A percentile compares a stretch with the other conserved stretches of the same genome.
Conservation (phyloP, 768 basidiomycete genomes). For the Rhodocollybia butyracea region DNA sequence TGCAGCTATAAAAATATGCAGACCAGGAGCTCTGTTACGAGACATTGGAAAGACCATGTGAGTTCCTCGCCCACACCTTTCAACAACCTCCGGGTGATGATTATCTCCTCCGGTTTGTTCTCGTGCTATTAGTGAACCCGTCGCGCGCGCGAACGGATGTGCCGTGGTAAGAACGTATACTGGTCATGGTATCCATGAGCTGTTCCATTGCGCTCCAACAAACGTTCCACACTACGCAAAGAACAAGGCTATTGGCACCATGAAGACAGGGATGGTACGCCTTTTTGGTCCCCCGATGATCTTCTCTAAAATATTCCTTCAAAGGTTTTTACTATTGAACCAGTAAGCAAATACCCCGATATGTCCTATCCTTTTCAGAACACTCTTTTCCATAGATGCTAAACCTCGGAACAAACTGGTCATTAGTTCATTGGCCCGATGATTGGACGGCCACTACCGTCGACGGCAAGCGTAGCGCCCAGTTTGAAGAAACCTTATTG, state of each 20-base stretch:
- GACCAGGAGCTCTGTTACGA: constrained; percentile 87
- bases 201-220: constrained; percentile 83
- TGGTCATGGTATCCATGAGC: constrained; percentile 84
- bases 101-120: constrained; percentile 8
- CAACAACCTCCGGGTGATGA: background rate
- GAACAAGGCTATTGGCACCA: constrained; percentile 87
- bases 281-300: constrained; percentile 14
- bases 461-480: constrained; percentile 89
- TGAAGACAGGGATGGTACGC: constrained; percentile 88
- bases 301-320: constrained; percentile 44
- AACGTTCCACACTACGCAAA: constrained; percentile 95
- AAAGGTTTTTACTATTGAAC: constrained; percentile 58
- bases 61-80: constrained; percentile 26
- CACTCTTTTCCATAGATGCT: constrained; percentile 65
- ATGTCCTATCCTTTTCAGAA: background rate
- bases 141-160: constrained; percentile 81
- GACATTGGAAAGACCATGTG: constrained; percentile 87
- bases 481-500: constrained; percentile 97
- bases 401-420: constrained; percentile 79
- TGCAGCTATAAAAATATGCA: constrained; percentile 88
- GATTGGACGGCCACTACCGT: constrained; percentile 95
- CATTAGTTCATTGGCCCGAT: constrained; percentile 84
- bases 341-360: constrained; percentile 36
- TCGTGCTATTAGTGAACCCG: constrained; percentile 68
- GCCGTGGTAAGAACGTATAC: constrained; percentile 91